Evolutionary conservation across 2,329 filamentous ascomycete species (phyloP), one percentile per base, ranked within the genome.

Genomic region (Fusarium sublunatum): DNA sequence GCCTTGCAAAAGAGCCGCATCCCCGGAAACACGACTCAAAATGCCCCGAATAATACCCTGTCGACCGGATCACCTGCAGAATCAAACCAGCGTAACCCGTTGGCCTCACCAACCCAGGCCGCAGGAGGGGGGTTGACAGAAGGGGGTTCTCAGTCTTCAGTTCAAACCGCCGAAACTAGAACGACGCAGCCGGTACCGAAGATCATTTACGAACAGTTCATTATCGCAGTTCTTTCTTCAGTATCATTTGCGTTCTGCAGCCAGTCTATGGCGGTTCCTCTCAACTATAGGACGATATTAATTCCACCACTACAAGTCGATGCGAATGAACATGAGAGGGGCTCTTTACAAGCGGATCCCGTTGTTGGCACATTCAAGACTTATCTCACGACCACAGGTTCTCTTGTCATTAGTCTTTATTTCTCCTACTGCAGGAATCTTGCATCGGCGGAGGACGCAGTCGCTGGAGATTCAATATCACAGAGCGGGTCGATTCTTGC

Each of bases 381-480:
- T 8, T 84, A 85, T 60, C 70, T 87, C 46, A 87, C 85, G 6
- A 86, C 83, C 2, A 83, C 82, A 0, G 85, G 85, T 3, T 79
- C 79, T 10, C 74, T 88, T 7, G 73, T 87, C 12, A 75, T 86
- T 25, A 80, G 78, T 38, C 68, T 87, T 25, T 77, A 76, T 35
- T 77, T 86, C 44, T 78, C 81, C 4, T 70, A 78, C 35, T 81
- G 83, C 38, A 75, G 79, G 34, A 83, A 81, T 7, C 72, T 87
- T 35, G 70, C 79, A 12, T 78, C 78, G 2, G 74, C 82, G 19
- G 79, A 82, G 13, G 81, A 85, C 58, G 72, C 73, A 7, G 59
- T 79, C 29, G 74, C 75, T 12, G 71, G 77, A 12, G 78, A 76
- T 36, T 64, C 79, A 5, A 75, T 78, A 6, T 74, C 77, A 7